Evolutionary conservation across 805 yeast species (phyloP), one percentile per base, ranked within the genome.

Genomic region (Candida schatavii): DNA sequence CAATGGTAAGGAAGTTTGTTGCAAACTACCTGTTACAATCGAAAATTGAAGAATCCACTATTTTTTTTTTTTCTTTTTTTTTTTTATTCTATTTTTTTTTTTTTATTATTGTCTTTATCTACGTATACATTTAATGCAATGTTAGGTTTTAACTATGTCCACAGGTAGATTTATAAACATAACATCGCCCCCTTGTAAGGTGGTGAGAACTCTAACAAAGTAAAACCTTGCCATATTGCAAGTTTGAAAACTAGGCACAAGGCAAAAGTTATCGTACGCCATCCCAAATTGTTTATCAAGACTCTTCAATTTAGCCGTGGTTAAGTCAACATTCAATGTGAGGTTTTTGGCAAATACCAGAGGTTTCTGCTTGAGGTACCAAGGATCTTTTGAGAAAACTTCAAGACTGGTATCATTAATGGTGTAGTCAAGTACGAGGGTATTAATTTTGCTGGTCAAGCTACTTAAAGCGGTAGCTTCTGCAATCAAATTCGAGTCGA

Each of bases 231-330:
- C 54, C 43, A 63, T 33, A 35, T 50, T 47, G 44, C 74, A 68
- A 19, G 59, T 53, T 44, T 68, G 74, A 49, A 68, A 68, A 39
- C 59, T 56, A 11, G 74, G 73, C 17, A 65, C 67, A 28, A 68
- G 49, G 33, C 56, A 53, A 40, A 58, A 64, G 17, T 46, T 39
- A 36, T 66, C 64, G 23, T 46, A 61, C 3, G 50, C 45, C 32
- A 42, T 39, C 26, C n/a, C 17, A 17, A 10, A 14, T 17, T 4
- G 9, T 42, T 26, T 33, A 33, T 53, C 53, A n/a, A 47, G 38
- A 23, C 47, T 40, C 33, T 51, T 51, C 33, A 49, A 18, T 4
- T 14, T 20, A 11, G 44, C 37, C 6, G 59, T 51, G 15, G 46
- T 45, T 28, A 54, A 39, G 44, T 57, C 47, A 11, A 57, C 19